Percentiles rank a stretch among this genome's conserved stretches.
Conservation (phyloP, 2,329 filamentous ascomycete genomes). For the Sporothrix pseudoabietina region DNA sequence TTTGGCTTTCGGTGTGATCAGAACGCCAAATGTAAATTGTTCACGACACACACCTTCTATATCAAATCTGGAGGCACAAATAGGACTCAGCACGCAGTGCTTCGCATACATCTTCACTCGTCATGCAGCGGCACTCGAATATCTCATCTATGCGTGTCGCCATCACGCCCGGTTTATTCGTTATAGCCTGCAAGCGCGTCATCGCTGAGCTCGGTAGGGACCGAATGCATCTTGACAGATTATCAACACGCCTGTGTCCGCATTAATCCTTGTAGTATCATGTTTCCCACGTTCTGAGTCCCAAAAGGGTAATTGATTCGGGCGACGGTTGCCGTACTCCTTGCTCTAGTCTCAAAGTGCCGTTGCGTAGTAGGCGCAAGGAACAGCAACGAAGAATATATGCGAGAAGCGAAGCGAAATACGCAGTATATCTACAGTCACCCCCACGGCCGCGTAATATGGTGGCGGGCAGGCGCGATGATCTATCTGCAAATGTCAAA, state of each 20-base stretch:
- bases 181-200: constrained; percentile 1
- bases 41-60: not conserved
- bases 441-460: constrained; percentile 1
- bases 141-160: not conserved
- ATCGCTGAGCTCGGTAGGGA: not conserved
- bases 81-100: too few species aligned
- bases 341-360: not conserved
- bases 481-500: not conserved
- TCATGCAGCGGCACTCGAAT: not conserved
- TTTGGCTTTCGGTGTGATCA: not conserved
- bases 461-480: not conserved
- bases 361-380: not conserved
- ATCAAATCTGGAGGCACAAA: not conserved
- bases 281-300: not conserved
- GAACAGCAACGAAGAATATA: not conserved
- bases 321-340: not conserved
- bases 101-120: not conserved
- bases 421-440: not conserved
- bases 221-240: not conserved
- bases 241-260: not conserved
- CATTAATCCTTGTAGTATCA: not conserved
- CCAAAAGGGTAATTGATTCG: not conserved
- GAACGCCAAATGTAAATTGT: not conserved
- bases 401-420: not conserved
- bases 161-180: constrained; percentile 15